These are phyloP conservation scores for Backusella westeae DNA, from an alignment of 192 early-diverging fungal species.

Conservation along the genomic window DNA sequence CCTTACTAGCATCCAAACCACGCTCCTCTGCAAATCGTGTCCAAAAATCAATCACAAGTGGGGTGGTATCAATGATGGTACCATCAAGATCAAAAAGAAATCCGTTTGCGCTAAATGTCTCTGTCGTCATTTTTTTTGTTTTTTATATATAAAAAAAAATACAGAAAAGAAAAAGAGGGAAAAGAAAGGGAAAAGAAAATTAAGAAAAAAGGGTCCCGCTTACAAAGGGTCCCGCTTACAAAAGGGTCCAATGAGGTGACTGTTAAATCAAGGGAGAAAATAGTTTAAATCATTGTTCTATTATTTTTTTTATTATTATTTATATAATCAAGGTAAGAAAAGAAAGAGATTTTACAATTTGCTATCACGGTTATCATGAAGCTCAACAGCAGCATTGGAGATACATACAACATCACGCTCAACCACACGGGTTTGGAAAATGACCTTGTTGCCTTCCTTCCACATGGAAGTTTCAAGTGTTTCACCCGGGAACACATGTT, in stretches of 20 bases:
- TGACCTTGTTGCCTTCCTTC: constrained; percentile 82
- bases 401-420: constrained; percentile 90
- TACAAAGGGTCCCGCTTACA: background rate
- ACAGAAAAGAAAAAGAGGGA: background rate
- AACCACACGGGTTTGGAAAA: constrained; percentile 93
- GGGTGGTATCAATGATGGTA: constrained; percentile 52
- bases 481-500: constrained; percentile 93
- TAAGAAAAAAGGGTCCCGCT: background rate
- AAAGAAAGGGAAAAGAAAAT: background rate
- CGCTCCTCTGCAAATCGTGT: constrained; percentile 37
- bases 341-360: constrained; percentile 18
- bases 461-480: constrained; percentile 99
- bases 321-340: background rate
- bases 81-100: constrained; percentile 44
- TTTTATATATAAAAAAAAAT: background rate
- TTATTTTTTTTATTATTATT: background rate
- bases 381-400: constrained; percentile 88
- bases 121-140: background rate
- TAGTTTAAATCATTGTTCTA: background rate
- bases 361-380: constrained; percentile 36
- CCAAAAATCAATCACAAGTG: constrained; percentile 49
- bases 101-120: constrained; percentile 14
- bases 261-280: background rate
- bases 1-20: constrained; percentile 36
- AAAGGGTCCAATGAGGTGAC: background rate